Conservation (phyloP, 768 basidiomycete species). For the Boletales sp. region DNA sequence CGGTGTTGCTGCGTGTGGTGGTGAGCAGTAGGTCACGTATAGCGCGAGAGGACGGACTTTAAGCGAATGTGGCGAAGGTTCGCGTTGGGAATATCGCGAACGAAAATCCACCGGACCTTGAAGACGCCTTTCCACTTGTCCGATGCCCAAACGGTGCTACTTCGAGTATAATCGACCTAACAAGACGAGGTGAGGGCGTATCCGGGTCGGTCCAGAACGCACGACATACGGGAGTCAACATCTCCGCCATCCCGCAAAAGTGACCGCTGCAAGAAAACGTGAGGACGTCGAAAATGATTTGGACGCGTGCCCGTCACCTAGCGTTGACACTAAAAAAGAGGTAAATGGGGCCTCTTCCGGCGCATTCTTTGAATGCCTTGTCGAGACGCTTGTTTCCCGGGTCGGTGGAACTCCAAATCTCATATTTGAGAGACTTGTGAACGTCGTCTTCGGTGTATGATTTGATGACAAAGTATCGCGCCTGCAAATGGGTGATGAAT, state of each 20-base stretch:
- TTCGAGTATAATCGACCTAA: conserved; percentile 87
- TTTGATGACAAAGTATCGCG: conserved; percentile 96
- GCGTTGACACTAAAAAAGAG: conserved; percentile 98
- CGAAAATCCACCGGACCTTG: conserved; percentile 97
- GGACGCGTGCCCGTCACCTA: conserved; percentile 39
- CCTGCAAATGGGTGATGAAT: conserved; percentile 40
- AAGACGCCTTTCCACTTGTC: conserved; percentile 99
- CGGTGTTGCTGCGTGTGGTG: conserved; percentile 72
- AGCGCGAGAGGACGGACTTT: conserved; percentile 43
- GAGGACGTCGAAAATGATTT: background rate
- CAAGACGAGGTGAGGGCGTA: conserved; percentile 1
- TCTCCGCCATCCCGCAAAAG: conserved; percentile 98
- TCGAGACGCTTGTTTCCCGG: conserved; percentile 97
- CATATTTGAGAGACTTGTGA: conserved; percentile 95
- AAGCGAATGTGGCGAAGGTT: conserved; percentile 86
- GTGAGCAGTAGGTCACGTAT: conserved; percentile 13
- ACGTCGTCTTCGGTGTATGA: conserved; percentile 99
- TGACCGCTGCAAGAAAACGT: conserved; percentile 61
- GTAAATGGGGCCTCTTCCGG: conserved; percentile 90
- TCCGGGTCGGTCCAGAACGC: background rate
- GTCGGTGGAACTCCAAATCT: conserved; percentile 97
- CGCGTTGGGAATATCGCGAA: conserved; percentile 91
- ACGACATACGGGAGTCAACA: conserved; percentile 80
- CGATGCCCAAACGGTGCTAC: conserved; percentile 97
- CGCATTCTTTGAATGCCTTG: conserved; percentile 95